phyloP scores from a whole-genome alignment of 768 basidiomycete genomes.

The Termitomyces sp. region DNA sequence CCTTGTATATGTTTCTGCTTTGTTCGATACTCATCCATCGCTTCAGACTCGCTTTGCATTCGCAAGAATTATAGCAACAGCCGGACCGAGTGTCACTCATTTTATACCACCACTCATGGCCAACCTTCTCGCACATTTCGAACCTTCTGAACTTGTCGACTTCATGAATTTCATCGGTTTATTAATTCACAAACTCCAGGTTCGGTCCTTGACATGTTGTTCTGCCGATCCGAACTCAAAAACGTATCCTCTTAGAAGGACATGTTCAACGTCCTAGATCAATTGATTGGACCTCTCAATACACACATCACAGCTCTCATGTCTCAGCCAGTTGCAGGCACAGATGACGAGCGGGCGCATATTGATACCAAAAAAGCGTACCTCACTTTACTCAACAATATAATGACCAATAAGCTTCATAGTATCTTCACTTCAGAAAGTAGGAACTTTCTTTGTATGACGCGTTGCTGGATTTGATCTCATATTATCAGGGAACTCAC shows the following conservation, averaged over 20 bases:
- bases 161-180: slow-evolving; percentile 95
- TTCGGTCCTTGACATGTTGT: slow-evolving; percentile 23
- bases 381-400: slow-evolving; percentile 72
- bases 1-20: not conserved
- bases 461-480: not conserved
- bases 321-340: slow-evolving; percentile 78
- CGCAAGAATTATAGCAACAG: slow-evolving; percentile 75
- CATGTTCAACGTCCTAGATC: slow-evolving; percentile 85
- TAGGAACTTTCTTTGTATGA: slow-evolving; percentile 32
- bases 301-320: slow-evolving; percentile 77
- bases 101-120: slow-evolving; percentile 88
- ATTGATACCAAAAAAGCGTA: slow-evolving; percentile 86
- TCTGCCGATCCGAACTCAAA: not conserved
- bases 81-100: slow-evolving; percentile 81
- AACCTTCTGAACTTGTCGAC: slow-evolving; percentile 88
- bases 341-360: slow-evolving; percentile 81
- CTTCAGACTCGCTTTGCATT: slow-evolving; percentile 87
- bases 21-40: slow-evolving; percentile 5
- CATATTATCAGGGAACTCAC: slow-evolving; percentile 30
- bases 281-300: slow-evolving; percentile 84
- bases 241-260: slow-evolving; percentile 52
- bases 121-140: slow-evolving; percentile 88
- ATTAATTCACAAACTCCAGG: slow-evolving; percentile 88
- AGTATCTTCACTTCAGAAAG: slow-evolving; percentile 85
- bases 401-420: slow-evolving; percentile 80